Evolutionary conservation across 768 basidiomycete species (phyloP), one percentile per base, ranked within the genome.

Genomic region (Dictyophora rubrovolvata): DNA sequence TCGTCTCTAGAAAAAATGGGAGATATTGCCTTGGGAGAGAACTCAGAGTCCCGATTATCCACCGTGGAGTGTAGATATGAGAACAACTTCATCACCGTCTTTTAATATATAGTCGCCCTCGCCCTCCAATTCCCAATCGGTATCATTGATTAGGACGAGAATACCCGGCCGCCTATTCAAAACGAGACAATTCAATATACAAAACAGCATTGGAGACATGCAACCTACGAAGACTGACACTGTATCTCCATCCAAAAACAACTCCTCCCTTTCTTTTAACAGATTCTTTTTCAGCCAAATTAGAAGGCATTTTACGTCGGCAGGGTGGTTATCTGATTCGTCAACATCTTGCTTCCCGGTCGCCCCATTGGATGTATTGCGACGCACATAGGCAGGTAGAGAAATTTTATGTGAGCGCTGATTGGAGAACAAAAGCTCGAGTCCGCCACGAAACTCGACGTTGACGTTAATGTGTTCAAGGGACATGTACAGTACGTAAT

Each of bases 121-220:
- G 35, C 92, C 93, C 69, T 97, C 95, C 6, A 98, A 76, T 70
- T 98, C 94, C 95, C 95, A 97, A 66, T 98, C 95, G 1, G 90
- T 90, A 65, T 95, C 90, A 67, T 98, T 98, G 56, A 99, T 83
- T n/a, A 99, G 77, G 3, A 98, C 95, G 2, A 99, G 76, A 37
- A 99, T 96, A 0, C 96, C 96, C 0, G 96, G 96, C 9, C 96
- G 93, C 42, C 96, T 95, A 20, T 20, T 65, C 9, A 60, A 37
- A 14, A 59, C 48, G 28, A 21, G 36, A 20, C 35, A 12, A 23
- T 16, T 51, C 14, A 33, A 28, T 28, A 33, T 21, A 48, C 17
- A 42, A 36, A 28, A 36, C 47, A 48, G 16, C 28, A 17, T 20
- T 18, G 28, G 17, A 17, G 14, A 59, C 11, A 56, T 33, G 18